These are phyloP conservation scores for Suhomyces prunicola DNA, from an alignment of 805 yeast genomes.

Conservation along the genomic window DNA sequence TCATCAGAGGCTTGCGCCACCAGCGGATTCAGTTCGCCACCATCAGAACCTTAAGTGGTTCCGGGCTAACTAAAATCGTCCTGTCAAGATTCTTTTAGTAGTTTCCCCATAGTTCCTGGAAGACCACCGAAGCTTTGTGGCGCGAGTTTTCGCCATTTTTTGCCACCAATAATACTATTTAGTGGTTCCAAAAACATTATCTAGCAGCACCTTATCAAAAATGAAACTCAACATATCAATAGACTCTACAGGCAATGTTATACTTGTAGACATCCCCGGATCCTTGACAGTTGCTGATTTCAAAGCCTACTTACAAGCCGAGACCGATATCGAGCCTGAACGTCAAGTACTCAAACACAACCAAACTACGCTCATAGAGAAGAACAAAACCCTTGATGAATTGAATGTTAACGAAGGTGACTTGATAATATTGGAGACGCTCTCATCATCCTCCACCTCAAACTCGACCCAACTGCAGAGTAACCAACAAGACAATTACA, in stretches of 20 bases:
- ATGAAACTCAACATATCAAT: slow-evolving; percentile 20
- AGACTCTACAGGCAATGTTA: slow-evolving; percentile 19
- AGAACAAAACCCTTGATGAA: slow-evolving; percentile 39
- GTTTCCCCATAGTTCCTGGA: not conserved
- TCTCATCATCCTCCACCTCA: slow-evolving; percentile 7
- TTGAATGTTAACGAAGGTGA: slow-evolving; percentile 57
- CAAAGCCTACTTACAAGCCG: slow-evolving; percentile 69
- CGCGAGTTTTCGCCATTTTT: not conserved
- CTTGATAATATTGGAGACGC: slow-evolving; percentile 41
- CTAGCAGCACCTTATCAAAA: not conserved
- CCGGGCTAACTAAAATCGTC: not conserved
- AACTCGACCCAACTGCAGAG: not conserved
- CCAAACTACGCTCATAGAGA: slow-evolving; percentile 36
- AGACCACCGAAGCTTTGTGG: not conserved
- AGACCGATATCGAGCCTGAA: slow-evolving; percentile 49
- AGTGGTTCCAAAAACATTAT: not conserved
- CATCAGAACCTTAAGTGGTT: not conserved
- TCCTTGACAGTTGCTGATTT: slow-evolving; percentile 67
- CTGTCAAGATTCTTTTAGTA: not conserved
- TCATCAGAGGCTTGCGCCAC: not conserved
- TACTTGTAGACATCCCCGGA: slow-evolving; percentile 60
- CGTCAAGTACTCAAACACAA: slow-evolving; percentile 50
- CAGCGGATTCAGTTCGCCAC: not conserved
- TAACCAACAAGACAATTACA: slow-evolving; percentile 22
- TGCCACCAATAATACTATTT: not conserved